Base-by-base conservation (phyloP, 768 basidiomycete genomes). In the Rubroboletus satanas region DNA sequence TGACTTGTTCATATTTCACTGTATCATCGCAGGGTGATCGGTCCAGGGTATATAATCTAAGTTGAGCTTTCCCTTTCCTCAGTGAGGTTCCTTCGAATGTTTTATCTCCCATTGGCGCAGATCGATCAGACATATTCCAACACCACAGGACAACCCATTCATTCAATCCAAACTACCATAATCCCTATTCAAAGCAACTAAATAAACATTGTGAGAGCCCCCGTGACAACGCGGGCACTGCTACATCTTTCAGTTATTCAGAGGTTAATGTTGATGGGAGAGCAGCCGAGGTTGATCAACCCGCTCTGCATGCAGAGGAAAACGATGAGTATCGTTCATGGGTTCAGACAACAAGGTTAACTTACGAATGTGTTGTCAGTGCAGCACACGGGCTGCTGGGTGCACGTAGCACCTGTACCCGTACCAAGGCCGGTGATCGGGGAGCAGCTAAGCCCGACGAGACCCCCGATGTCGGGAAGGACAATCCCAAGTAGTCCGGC, bases 371-470 rank as follows among this genome's bases (percentile, higher is more conserved):
- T 23, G 6, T 65, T 54, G 2, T 41, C 46, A 4, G 33, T 51
- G 49, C 64, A 65, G 23, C 65, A 65, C 31, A 66, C 59, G 0
- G 65, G 18, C 35, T 67, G 47, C 21, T 53, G 35, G 11, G 39
- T 33, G 35, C 65, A 66, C n/a, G 1, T 17, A 1, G 52, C 35
- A 10, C 51, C 59, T 1, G 18, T 49, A 7, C 53, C 65, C 0
- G 18, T 2, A 0, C 50, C 47, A 1, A 37, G 4, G 2, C 7
- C 28, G 4, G 38, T 49, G 43, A 54, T 14, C 0, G 58, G 48
- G n/a, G 15, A 12, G 37, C 64, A 66, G 11, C 8, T 6, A 0
- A 49, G 7, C 12, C 59, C 64, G 9, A 64, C 7, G 6, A 52
- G 43, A 29, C 56, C 59, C 1, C 6, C 0, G 9, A 42, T 0